These are phyloP conservation scores for Nymphaea thermarum DNA, from an alignment of 164 flowering plant species.

Conservation along the genomic window DNA sequence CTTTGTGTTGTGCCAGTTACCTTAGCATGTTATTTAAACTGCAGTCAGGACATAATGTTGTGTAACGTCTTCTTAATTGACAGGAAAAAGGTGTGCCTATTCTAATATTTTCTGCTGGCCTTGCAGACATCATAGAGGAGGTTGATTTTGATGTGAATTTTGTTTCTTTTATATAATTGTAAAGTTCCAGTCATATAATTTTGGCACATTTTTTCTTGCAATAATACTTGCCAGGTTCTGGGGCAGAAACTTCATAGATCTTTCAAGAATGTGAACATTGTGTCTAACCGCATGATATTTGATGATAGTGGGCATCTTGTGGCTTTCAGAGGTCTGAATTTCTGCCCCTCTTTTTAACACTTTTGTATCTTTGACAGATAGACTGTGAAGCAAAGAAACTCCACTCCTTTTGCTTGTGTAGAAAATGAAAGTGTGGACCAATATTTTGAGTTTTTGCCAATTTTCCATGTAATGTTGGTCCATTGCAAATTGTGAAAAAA, in stretches of 20 bases:
- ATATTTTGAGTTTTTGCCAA: too few species aligned
- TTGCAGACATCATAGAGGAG: conserved; percentile 98
- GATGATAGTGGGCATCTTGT: conserved; percentile 52
- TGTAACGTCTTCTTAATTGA: conserved; percentile 7
- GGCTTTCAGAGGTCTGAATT: conserved; percentile 64
- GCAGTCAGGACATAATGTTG: too few species aligned
- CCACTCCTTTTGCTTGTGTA: too few species aligned
- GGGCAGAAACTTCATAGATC: conserved; percentile 76
- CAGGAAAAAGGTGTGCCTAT: conserved; percentile 82
- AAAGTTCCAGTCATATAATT: too few species aligned
- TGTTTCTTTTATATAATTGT: too few species aligned
- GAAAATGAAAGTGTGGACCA: too few species aligned
- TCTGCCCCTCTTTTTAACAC: not conserved
- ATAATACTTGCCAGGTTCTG: conserved; percentile 38
- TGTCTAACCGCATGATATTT: conserved; percentile 80
- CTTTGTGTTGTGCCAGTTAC: too few species aligned
- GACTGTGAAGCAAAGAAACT: too few species aligned
- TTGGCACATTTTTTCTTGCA: too few species aligned
- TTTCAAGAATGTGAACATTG: conserved; percentile 71
- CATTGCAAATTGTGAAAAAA: too few species aligned
- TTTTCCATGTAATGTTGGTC: too few species aligned
- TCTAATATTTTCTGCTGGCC: conserved; percentile 93
- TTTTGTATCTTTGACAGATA: not conserved
- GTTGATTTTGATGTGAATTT: conserved; percentile 19
- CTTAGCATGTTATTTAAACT: too few species aligned